Base-by-base conservation (phyloP, 768 basidiomycete genomes). In the Tephrocybe sp. region DNA sequence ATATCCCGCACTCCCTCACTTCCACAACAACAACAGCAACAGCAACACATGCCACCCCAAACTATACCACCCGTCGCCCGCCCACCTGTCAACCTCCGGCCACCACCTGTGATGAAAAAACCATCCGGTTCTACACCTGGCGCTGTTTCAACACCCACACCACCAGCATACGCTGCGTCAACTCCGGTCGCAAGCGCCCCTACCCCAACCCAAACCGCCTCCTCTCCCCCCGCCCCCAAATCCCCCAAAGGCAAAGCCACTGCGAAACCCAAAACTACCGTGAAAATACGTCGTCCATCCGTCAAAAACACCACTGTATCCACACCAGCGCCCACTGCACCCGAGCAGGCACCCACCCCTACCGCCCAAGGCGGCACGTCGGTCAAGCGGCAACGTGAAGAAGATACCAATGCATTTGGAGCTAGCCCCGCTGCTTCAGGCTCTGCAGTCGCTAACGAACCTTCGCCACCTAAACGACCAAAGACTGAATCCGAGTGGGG, bases 401-500 rank as follows among this genome's bases (percentile, higher is more conserved):
- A 85, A 22, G 86, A 85, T 13, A 63, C 60, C 18, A 67, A 60
- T 37, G 54, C 65, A 2, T 56, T 63, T 22, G 68, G 52, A 9
- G 57, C 67, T 3, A 67, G 61, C 48, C 60, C 71, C 8, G 60
- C 64, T 45, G 64, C 70, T 40, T 49, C 63, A 11, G 50, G 58
- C 25, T 49, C 64, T 37, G 56, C 54, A 44, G 65, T 66, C 12
- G 65, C 64, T 3, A 75, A 72, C 54, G 78, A 82, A 47, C 80
- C 79, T 6, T 86, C 86, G 6, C 83, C 87, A 5, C 84, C 88
- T 12, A 90, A 90, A 69, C 81, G 85, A 39, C 62, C 68, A 41
- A 87, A 86, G 73, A 80, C 78, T 18, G 86, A 90, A 47, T 87
- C 78, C n/a, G 86, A 90, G 46, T 88, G 83, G 82, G 85, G 87